Evolutionary conservation across 2,329 filamentous ascomycete genomes (phyloP), one percentile per base, ranked within the genome.

Genomic region (Arthrobotrys sinensis): DNA sequence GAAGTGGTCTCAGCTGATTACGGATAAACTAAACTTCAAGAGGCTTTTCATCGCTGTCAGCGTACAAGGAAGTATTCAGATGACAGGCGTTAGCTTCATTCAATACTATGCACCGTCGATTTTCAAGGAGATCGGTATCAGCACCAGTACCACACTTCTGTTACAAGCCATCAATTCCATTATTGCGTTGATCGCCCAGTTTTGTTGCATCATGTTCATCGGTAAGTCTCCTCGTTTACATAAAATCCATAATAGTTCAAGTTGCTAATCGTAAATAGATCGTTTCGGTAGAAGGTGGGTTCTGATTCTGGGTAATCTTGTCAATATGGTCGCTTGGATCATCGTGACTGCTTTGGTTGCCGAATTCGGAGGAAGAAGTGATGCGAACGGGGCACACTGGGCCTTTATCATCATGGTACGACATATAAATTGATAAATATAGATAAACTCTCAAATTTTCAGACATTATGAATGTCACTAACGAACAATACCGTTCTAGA

Each of bases 111-210:
- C 89, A 0, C 88, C 91, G 16, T 84, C 82, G 1, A 92, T 93
- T 80, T 93, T 91, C 84, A 85, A 84, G 0, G 88, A 92, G 82
- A 92, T 93, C 80, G 91, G 91, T 32, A 93, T 94, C 80, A 83
- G 84, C 0, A 87, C 88, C 21, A 86, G 89, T 64, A 87, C 91
- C 32, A 90, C 92, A 0, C 87, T 94, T 46, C 89, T 91, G 80
- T 93, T 93, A 83, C 92, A 94, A 83, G 91, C 90, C 68, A 93
- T 93, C 82, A 92, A 91, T 78, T 91, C 88, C 1, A 87, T 93
- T 76, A 89, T 93, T 63, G 91, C 91, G 1, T 85, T 94, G 7
- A 82, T 93, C 11, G 91, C 89, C 0, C 90, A 93, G 82, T 89
- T 90, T 80, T 84, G 88, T 48, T 93, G 91, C 82, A 91, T 94